Evolutionary conservation across 805 yeast species (phyloP).

Genomic region (Torulaspora maleeae): DNA sequence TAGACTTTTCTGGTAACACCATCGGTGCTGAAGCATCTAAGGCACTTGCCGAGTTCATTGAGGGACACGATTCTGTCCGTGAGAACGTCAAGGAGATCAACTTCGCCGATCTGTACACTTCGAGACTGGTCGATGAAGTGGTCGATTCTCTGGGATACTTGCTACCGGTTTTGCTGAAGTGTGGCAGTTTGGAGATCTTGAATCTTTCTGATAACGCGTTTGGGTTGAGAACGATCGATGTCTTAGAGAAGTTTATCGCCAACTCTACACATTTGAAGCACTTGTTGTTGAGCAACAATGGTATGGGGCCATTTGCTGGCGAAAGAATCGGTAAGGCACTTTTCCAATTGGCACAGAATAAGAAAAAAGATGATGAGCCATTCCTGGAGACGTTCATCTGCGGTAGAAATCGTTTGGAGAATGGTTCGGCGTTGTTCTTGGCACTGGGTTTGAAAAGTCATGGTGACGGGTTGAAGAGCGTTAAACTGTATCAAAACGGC

Average conservation of each 20-base stretch:
- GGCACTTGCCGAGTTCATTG: conserved; percentile 55
- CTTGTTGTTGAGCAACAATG: conserved; percentile 86
- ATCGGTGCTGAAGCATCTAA: conserved; percentile 86
- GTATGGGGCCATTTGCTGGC: conserved; percentile 98
- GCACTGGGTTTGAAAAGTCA: conserved; percentile 83
- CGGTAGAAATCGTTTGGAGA: conserved; percentile 95
- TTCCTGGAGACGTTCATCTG: conserved; percentile 82
- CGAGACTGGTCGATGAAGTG: conserved; percentile 90
- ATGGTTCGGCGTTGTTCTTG: conserved; percentile 84
- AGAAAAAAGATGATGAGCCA: conserved; percentile 43
- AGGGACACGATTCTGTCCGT: conserved; percentile 34
- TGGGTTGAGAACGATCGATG: conserved; percentile 92
- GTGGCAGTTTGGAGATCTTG: conserved; percentile 64
- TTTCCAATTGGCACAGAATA: conserved; percentile 62
- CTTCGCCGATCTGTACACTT: conserved; percentile 91
- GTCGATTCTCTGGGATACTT: conserved; percentile 73
- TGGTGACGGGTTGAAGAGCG: conserved; percentile 55
- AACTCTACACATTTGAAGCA: conserved; percentile 78
- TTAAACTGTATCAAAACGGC: conserved; percentile 91
- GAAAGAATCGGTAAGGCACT: conserved; percentile 87
- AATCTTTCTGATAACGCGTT: conserved; percentile 94
- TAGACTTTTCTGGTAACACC: conserved; percentile 90
- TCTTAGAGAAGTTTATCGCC: conserved; percentile 71
- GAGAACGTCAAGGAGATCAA: conserved; percentile 61
- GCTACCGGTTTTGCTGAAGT: conserved; percentile 66